These are phyloP conservation scores for Geosmithia putterillii DNA, from an alignment of 2,329 filamentous ascomycete species.

Conservation along the genomic window DNA sequence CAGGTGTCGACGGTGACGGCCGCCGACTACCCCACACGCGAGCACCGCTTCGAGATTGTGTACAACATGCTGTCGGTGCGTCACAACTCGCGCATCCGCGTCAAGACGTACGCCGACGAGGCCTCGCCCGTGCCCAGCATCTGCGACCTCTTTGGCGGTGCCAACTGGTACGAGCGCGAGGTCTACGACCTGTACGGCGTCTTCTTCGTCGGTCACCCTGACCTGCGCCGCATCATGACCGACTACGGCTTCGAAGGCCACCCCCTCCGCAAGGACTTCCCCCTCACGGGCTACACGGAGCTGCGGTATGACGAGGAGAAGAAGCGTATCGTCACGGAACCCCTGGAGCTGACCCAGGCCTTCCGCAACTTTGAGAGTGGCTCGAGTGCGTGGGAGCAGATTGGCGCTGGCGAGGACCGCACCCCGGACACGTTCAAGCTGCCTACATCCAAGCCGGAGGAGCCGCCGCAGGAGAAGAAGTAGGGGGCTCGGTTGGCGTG, in stretches of 20 bases:
- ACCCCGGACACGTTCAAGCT: slow-evolving; percentile 87
- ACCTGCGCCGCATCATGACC: slow-evolving; percentile 95
- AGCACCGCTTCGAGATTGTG: slow-evolving; percentile 93
- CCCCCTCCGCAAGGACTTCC: slow-evolving; percentile 95
- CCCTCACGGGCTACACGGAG: slow-evolving; percentile 94
- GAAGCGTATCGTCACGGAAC: slow-evolving; percentile 98
- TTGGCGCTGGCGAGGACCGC: slow-evolving; percentile 58
- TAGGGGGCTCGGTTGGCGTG: slow-evolving; percentile 27
- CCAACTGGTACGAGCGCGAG: slow-evolving; percentile 98
- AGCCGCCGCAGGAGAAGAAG: slow-evolving; percentile 90
- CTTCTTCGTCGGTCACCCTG: slow-evolving; percentile 91
- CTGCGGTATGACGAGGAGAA: slow-evolving; percentile 98
- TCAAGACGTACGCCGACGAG: slow-evolving; percentile 98
- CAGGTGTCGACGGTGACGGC: slow-evolving; percentile 86
- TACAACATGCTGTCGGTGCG: slow-evolving; percentile 95
- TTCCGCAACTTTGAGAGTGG: slow-evolving; percentile 98
- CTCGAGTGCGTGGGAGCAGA: slow-evolving; percentile 55
- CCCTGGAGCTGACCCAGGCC: slow-evolving; percentile 92
- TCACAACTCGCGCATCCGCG: slow-evolving; percentile 90
- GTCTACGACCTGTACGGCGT: slow-evolving; percentile 97
- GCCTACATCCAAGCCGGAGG: slow-evolving; percentile 89
- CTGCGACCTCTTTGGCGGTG: slow-evolving; percentile 78
- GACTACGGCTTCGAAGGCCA: slow-evolving; percentile 99
- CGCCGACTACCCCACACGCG: slow-evolving; percentile 89
- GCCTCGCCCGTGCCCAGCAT: slow-evolving; percentile 85